Percentiles rank a stretch among this genome's conserved stretches.
Conservation (phyloP, 2,329 filamentous ascomycete genomes). For the Colletotrichum magnum region DNA sequence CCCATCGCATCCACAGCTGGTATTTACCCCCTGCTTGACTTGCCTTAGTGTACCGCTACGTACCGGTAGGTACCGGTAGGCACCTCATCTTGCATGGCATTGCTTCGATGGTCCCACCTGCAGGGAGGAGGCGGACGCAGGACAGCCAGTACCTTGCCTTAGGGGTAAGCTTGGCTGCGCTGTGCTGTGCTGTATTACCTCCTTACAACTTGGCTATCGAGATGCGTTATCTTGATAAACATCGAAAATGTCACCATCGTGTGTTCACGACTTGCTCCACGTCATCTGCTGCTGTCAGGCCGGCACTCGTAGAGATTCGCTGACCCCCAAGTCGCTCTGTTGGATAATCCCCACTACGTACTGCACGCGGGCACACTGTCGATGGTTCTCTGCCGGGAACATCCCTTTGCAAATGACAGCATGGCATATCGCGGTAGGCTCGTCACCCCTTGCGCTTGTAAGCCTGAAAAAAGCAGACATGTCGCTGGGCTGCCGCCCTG, state of each 20-base stretch:
- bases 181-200: no score
- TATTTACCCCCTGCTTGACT: slow-evolving; percentile 7
- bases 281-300: no score
- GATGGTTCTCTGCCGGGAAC: slow-evolving; percentile 6
- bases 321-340: no score
- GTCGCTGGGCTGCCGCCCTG: neutral
- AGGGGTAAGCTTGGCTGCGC: slow-evolving; percentile 9
- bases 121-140: neutral
- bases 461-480: slow-evolving; percentile 9
- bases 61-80: no score
- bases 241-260: no score
- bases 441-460: neutral
- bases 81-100: slow-evolving; percentile 34
- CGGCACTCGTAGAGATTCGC: no score
- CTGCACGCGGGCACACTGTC: neutral
- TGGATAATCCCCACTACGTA: neutral
- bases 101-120: neutral
- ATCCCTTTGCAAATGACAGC: slow-evolving; percentile 11
- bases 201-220: no score
- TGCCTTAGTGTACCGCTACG: neutral
- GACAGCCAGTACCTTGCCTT: no score
- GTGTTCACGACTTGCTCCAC: no score
- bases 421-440: slow-evolving; percentile 7
- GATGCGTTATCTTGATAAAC: no score
- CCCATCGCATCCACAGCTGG: slow-evolving; percentile 22